Percentiles rank a stretch among this genome's conserved stretches.
These are phyloP conservation scores for Globisporangium mamillatum DNA, from an alignment of 352 stramenopile species.

Conservation along the genomic window DNA sequence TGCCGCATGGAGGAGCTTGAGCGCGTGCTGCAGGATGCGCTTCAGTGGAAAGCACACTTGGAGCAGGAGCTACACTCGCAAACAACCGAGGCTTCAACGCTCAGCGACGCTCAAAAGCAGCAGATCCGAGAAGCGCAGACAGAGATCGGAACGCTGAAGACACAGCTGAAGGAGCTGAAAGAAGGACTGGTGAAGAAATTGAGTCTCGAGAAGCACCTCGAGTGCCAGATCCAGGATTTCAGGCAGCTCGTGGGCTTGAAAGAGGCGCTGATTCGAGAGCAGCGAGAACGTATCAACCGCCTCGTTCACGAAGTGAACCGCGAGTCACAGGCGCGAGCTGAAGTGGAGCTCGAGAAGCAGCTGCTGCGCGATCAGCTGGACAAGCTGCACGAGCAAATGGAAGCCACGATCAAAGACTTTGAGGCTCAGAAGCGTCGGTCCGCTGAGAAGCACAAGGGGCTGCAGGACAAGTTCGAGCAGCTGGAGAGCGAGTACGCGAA, in stretches of 20 bases:
- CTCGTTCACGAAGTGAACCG: slow-evolving; percentile 50
- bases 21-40: slow-evolving; percentile 44
- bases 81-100: background rate
- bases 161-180: slow-evolving; percentile 50
- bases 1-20: slow-evolving; percentile 66
- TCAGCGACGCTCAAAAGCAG: slow-evolving; percentile 6
- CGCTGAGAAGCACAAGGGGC: slow-evolving; percentile 30
- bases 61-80: slow-evolving; percentile 34
- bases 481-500: slow-evolving; percentile 40
- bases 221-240: slow-evolving; percentile 36
- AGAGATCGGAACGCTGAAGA: slow-evolving; percentile 34
- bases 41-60: slow-evolving; percentile 48
- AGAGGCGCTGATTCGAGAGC: slow-evolving; percentile 34
- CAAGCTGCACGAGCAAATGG: slow-evolving; percentile 34
- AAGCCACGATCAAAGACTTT: slow-evolving; percentile 31
- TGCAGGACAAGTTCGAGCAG: slow-evolving; percentile 29
- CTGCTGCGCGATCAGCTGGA: slow-evolving; percentile 44
- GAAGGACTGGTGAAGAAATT: slow-evolving; percentile 28
- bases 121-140: slow-evolving; percentile 19
- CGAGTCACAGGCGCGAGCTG: slow-evolving; percentile 44
- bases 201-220: slow-evolving; percentile 37
- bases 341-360: slow-evolving; percentile 48
- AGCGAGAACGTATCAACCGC: slow-evolving; percentile 54
- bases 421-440: slow-evolving; percentile 32
- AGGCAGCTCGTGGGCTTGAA: slow-evolving; percentile 31